Percentiles rank a stretch among this genome's conserved stretches.
These are phyloP conservation scores for Chimonanthus salicifolius DNA, from an alignment of 164 flowering plant species.

Conservation along the genomic window DNA sequence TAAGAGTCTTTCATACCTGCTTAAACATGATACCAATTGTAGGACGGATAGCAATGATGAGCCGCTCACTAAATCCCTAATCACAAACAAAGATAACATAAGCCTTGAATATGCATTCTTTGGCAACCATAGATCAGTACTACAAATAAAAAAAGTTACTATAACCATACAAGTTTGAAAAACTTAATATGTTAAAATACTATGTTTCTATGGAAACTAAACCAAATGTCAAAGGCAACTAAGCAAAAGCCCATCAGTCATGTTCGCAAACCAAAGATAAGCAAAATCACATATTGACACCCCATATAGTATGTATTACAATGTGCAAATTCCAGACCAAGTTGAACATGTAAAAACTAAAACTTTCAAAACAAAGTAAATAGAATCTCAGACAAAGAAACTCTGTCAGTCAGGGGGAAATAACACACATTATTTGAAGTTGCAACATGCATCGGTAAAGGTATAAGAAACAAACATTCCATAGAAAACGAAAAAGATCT, in stretches of 20 bases:
- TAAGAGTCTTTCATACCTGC: slow-evolving; percentile 37
- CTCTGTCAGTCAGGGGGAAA: background rate
- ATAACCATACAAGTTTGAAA: background rate
- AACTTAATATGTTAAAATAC: background rate
- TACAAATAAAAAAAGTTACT: background rate
- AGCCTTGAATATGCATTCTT: background rate
- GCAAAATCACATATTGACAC: background rate
- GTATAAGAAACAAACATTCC: background rate
- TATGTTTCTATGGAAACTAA: background rate
- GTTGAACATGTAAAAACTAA: background rate
- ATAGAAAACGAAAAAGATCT: background rate
- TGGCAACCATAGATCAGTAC: too few relatives aligned
- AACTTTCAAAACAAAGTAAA: background rate
- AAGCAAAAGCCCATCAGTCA: background rate
- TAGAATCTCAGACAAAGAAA: background rate
- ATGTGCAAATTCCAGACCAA: background rate
- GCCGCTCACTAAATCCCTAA: slow-evolving; percentile 96
- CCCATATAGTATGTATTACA: background rate
- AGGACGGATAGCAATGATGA: slow-evolving; percentile 86
- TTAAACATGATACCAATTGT: slow-evolving; percentile 92
- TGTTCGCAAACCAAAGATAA: background rate
- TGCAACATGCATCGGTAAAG: background rate
- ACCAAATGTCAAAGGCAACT: background rate
- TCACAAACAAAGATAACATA: background rate
- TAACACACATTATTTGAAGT: background rate